Evolutionary conservation across 2,329 filamentous ascomycete genomes (phyloP), one percentile per base, ranked within the genome.

Genomic region (Harringtonia aguacate): DNA sequence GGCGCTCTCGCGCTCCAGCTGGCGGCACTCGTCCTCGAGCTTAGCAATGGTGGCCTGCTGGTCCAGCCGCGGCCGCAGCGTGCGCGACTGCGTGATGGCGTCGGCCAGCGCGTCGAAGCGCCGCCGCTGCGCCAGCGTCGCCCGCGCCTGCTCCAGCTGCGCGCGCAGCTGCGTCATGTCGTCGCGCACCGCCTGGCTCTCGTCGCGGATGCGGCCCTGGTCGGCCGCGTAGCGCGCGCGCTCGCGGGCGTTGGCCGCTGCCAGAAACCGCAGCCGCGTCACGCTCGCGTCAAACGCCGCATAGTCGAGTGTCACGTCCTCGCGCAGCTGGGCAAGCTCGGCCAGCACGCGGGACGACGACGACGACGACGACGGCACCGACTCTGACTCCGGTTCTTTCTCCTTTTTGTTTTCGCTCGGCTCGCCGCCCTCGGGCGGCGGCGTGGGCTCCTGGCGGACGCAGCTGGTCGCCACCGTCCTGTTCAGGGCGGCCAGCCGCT

Each of bases 91-190:
- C 10, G 86, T 86, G 57, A 95, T 95, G 60, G 84, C 84, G 52
- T 94, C 85, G 4, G 90, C 86, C 44, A 94, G 69, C 54, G 86
- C 84, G 64, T 97, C 90, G 58, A 94, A 95, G 51, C 75, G 79
- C 63, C 90, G 90, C 45, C 90, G 79, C 58, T 86, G 74, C 21
- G 80, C 78, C 28, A 95, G 72, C 24, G 82, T 85, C 49, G 77
- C 77, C 53, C 84, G 82, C 36, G 87, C 83, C 47, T 79, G 79
- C 33, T 87, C 84, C 2, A 97, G 73, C 56, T 88, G 81, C n/a
- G 71, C 65, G 18, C 84, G 76, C 43, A 95, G 69, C 46, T 78
- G 70, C 5, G 74, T 67, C 38, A 89, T 95, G 59, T 80, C 86
- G 42, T 83, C 77, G 43, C 82, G 77, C 38, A 95, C 87, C 18